Evolutionary conservation across 2,329 filamentous ascomycete species (phyloP).

Genomic region (Ceratocystis smalleyi): DNA sequence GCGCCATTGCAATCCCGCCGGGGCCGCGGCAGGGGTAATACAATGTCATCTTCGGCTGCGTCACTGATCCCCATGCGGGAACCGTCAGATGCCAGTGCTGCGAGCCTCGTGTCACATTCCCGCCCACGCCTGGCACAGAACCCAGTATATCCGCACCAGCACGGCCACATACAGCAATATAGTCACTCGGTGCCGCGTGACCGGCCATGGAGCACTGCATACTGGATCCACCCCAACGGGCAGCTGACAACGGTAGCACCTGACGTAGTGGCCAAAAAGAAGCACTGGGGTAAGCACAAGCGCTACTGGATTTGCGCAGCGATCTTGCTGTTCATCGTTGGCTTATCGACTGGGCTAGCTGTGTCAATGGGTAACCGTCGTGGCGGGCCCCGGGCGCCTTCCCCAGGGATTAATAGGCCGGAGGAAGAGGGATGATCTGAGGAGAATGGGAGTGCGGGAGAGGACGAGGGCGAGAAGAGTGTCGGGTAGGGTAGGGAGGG

Average conservation of each 20-base stretch:
- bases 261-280: neutral
- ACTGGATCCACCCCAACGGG: conserved; percentile 12
- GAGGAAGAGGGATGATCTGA: neutral
- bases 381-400: neutral
- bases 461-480: neutral
- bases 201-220: conserved; percentile 14
- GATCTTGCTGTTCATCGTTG: conserved; percentile 11
- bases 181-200: neutral
- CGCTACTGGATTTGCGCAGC: conserved; percentile 15
- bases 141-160: neutral
- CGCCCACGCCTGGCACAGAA: neutral
- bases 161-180: neutral
- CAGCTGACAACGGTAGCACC: neutral
- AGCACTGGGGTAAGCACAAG: conserved; percentile 12
- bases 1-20: neutral
- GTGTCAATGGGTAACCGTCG: conserved; percentile 12
- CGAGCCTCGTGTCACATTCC: neutral
- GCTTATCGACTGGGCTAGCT: conserved; percentile 14
- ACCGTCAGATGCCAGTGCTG: neutral
- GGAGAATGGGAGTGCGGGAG: neutral
- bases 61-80: neutral
- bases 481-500: neutral
- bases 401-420: neutral
- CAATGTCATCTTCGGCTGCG: neutral
- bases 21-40: neutral